These are phyloP conservation scores for Termitomyces sp. DNA, from an alignment of 768 basidiomycete genomes.

Conservation along the genomic window DNA sequence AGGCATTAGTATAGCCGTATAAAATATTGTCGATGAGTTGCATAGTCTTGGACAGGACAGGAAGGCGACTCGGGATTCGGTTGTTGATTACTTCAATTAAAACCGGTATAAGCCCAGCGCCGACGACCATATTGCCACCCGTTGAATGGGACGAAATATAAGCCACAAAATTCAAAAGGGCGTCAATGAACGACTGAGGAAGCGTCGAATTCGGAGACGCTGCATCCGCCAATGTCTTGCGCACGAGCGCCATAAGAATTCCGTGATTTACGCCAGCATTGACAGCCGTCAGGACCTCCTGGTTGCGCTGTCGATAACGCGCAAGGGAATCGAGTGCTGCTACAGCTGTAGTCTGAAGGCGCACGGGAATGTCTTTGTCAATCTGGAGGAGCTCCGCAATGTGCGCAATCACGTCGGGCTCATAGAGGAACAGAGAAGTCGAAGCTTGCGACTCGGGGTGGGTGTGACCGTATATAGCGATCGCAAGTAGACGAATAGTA, in stretches of 20 bases:
- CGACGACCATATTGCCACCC: conserved; percentile 91
- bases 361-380: conserved; percentile 65
- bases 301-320: conserved; percentile 77
- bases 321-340: conserved; percentile 89
- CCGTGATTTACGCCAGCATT: conserved; percentile 98
- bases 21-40: conserved; percentile 90
- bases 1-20: conserved; percentile 85
- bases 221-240: conserved; percentile 77
- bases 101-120: conserved; percentile 87
- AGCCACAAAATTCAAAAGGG: conserved; percentile 82
- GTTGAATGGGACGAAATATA: conserved; percentile 82
- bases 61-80: conserved; percentile 61
- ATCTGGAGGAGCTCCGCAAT: conserved; percentile 88
- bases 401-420: conserved; percentile 88
- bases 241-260: conserved; percentile 83
- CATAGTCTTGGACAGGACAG: conserved; percentile 86
- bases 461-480: conserved; percentile 90
- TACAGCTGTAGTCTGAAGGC: conserved; percentile 82
- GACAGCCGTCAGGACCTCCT: conserved; percentile 86
- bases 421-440: conserved; percentile 86
- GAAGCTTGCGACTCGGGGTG: conserved; percentile 77
- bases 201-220: conserved; percentile 61
- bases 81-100: conserved; percentile 89
- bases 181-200: conserved; percentile 78
- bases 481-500: conserved; percentile 76